A percentile compares a stretch with the other conserved stretches of the same genome.
Conservation (phyloP, 1,284 basidiomycete species). For the Pterulicium gracile region DNA sequence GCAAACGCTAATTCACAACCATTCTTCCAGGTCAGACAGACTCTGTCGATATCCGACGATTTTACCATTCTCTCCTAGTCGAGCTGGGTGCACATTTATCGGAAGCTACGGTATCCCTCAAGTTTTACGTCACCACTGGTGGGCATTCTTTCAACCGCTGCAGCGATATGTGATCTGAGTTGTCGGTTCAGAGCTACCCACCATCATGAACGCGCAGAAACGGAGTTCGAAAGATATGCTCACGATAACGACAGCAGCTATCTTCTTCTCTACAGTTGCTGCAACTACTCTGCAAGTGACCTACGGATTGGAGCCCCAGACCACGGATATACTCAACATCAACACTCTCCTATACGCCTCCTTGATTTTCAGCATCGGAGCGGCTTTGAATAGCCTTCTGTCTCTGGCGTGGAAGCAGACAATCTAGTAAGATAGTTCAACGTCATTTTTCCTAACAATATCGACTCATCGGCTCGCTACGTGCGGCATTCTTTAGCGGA, state of each 20-base stretch:
- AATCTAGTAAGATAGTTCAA: conserved; percentile 37
- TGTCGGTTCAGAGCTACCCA: conserved; percentile 37
- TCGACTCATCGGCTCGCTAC: conserved; percentile 34
- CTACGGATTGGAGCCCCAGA: conserved; percentile 19
- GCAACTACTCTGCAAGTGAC: conserved; percentile 40
- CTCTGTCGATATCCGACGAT: background rate
- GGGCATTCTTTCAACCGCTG: background rate
- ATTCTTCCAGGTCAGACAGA: background rate
- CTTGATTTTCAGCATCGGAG: conserved; percentile 48
- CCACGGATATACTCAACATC: conserved; percentile 20
- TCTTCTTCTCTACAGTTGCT: conserved; percentile 42
- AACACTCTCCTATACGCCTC: conserved; percentile 55
- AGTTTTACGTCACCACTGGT: background rate
- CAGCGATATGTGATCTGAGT: background rate
- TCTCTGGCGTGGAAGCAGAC: conserved; percentile 51
- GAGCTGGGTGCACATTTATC: background rate
- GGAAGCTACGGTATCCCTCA: background rate
- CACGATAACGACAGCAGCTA: conserved; percentile 47
- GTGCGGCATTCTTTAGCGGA: conserved; percentile 22
- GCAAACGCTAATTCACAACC: background rate
- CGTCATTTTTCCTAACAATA: background rate
- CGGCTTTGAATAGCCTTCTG: conserved; percentile 47
- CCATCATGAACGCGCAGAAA: conserved; percentile 48
- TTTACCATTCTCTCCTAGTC: background rate
- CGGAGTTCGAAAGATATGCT: conserved; percentile 40